Evolutionary conservation across 2,329 filamentous ascomycete genomes (phyloP).

Genomic region (Tricladium varicosporioides): DNA sequence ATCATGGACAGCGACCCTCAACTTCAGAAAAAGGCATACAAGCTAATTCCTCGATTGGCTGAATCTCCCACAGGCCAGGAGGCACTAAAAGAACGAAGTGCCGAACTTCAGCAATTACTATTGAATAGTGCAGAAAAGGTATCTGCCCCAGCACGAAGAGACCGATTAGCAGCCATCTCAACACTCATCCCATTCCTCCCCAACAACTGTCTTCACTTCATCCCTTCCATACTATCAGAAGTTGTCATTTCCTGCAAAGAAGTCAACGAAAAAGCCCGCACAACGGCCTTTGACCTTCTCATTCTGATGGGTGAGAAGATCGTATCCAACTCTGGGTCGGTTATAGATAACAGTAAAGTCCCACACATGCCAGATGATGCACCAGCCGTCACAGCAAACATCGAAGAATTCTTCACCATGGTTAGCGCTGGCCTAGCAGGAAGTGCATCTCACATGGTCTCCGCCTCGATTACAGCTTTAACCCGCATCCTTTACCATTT

Average conservation of each 20-base stretch:
- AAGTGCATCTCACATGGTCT: conserved; percentile 94
- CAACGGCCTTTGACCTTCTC: conserved; percentile 84
- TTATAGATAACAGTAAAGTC: conserved; percentile 83
- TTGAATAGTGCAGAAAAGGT: conserved; percentile 79
- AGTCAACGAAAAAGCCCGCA: conserved; percentile 91
- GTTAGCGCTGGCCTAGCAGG: conserved; percentile 92
- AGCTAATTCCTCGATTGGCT: conserved; percentile 87
- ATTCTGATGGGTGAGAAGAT: conserved; percentile 86
- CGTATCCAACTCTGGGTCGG: conserved; percentile 59
- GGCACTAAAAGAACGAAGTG: conserved; percentile 73
- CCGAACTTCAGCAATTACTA: conserved; percentile 79
- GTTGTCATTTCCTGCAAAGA: conserved; percentile 97
- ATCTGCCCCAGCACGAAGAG: conserved; percentile 79
- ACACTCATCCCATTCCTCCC: conserved; percentile 80
- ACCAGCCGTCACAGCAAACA: conserved; percentile 70
- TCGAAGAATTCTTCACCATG: conserved; percentile 99
- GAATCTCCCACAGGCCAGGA: conserved; percentile 73
- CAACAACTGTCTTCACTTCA: conserved; percentile 80
- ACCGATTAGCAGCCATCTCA: conserved; percentile 79
- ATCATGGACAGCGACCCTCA: conserved; percentile 82
- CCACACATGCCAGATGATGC: conserved; percentile 82
- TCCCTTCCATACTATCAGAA: conserved; percentile 86
- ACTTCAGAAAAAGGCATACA: conserved; percentile 98
- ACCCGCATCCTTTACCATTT: conserved; percentile 94
- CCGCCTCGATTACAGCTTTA: conserved; percentile 91